phyloP scores from a whole-genome alignment of 1,284 basidiomycete species.

The Meira miltonrushii region DNA sequence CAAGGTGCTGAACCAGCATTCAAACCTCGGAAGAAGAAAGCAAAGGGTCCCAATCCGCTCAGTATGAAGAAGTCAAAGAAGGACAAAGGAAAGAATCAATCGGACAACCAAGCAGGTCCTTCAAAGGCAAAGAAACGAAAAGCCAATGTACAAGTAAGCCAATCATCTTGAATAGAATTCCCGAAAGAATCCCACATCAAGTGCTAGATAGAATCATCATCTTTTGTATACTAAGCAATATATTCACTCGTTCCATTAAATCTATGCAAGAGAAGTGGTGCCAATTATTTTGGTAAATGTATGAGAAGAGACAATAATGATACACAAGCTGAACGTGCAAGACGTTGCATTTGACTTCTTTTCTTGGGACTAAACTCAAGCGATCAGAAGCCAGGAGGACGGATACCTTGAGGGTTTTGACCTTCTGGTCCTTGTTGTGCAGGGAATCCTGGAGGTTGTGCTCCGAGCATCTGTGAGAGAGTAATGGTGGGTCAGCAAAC shows the following conservation, averaged over 20 bases:
- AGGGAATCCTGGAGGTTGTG: constrained; percentile 11
- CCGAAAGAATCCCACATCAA: too few relatives aligned
- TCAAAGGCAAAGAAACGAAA: background rate
- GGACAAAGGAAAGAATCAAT: constrained; percentile 2
- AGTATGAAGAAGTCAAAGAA: constrained; percentile 72
- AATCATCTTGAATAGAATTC: too few relatives aligned
- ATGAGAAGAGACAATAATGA: too few relatives aligned
- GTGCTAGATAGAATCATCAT: too few relatives aligned
- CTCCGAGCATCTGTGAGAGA: constrained; percentile 21
- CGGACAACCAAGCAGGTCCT: background rate
- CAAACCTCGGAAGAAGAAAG: constrained; percentile 61
- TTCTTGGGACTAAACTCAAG: too few relatives aligned
- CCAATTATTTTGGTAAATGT: too few relatives aligned
- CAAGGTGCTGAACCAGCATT: constrained; percentile 24
- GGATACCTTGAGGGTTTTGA: constrained; percentile 31
- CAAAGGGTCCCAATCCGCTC: constrained; percentile 85
- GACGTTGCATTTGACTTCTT: too few relatives aligned
- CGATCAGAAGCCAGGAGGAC: constrained; percentile 46
- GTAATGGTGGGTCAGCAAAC: background rate
- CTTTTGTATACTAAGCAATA: too few relatives aligned
- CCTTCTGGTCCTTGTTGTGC: constrained; percentile 16
- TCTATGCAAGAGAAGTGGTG: too few relatives aligned
- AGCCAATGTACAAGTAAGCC: too few relatives aligned
- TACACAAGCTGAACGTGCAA: too few relatives aligned
- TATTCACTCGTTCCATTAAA: too few relatives aligned